A percentile compares a stretch with the other conserved stretches of the same genome.
These are phyloP conservation scores for Leishmania tarentolae DNA, from an alignment of 208 protist species.

Conservation along the genomic window DNA sequence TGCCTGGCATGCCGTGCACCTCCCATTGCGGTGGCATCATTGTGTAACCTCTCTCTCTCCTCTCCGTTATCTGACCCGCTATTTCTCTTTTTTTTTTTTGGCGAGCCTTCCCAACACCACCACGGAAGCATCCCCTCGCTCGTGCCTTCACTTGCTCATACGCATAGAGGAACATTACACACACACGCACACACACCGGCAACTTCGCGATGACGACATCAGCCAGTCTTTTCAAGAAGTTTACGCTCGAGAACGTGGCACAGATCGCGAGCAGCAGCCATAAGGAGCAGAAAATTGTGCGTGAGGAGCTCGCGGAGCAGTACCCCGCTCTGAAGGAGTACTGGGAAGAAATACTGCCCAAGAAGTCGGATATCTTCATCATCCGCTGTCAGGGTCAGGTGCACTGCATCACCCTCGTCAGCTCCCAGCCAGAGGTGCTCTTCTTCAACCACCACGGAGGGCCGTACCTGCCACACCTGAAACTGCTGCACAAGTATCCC, in stretches of 20 bases:
- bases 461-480: slow-evolving; percentile 94
- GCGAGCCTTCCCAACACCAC: too few species aligned
- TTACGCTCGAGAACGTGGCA: slow-evolving; percentile 88
- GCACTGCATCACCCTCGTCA: slow-evolving; percentile 91
- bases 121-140: background rate
- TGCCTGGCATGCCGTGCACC: background rate
- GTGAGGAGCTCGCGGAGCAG: slow-evolving; percentile 84
- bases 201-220: slow-evolving; percentile 32
- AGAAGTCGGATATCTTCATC: slow-evolving; percentile 91
- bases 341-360: slow-evolving; percentile 95
- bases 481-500: slow-evolving; percentile 97
- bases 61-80: background rate
- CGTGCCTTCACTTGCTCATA: background rate
- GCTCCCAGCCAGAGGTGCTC: slow-evolving; percentile 92
- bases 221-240: slow-evolving; percentile 90
- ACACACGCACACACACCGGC: background rate
- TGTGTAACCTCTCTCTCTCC: background rate
- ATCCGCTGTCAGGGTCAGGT: slow-evolving; percentile 94
- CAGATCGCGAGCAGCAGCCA: slow-evolving; percentile 87
- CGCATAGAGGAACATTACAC: background rate
- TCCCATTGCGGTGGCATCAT: background rate
- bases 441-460: slow-evolving; percentile 97
- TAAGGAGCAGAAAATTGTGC: slow-evolving; percentile 91
- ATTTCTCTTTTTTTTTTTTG: background rate
- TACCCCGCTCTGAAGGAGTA: slow-evolving; percentile 80